Conservation (phyloP, 1,139 yeast species). For the Candida dubliniensis region DNA sequence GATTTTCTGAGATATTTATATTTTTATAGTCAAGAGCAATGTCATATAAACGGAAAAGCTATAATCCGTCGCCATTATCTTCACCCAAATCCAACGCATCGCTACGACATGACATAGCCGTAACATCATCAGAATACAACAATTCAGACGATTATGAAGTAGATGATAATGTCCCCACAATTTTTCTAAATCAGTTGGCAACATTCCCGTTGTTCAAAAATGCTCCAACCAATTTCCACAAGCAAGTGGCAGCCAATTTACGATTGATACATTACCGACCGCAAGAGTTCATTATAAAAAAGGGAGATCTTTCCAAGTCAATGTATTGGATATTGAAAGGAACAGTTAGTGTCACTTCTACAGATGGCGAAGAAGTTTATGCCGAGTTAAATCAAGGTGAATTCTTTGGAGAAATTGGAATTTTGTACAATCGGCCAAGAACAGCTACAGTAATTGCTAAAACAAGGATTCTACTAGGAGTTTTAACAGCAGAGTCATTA, state of each 20-base stretch:
- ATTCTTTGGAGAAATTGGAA: constrained; percentile 79
- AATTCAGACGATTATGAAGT: constrained; percentile 2
- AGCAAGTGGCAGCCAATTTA: constrained; percentile 57
- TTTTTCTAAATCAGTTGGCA: constrained; percentile 51
- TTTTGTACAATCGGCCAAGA: constrained; percentile 69
- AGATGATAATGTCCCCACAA: constrained; percentile 42
- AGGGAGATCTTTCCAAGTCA: constrained; percentile 72
- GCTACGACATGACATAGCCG: background rate
- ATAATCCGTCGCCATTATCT: constrained; percentile 25
- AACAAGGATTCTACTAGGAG: constrained; percentile 65
- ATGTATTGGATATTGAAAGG: constrained; percentile 83
- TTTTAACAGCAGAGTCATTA: constrained; percentile 63
- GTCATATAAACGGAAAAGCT: constrained; percentile 19
- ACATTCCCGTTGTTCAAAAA: constrained; percentile 62
- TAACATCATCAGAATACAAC: constrained; percentile 2
- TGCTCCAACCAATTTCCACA: constrained; percentile 66
- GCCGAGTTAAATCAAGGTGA: constrained; percentile 70
- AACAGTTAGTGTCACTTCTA: constrained; percentile 67
- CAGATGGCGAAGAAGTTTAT: constrained; percentile 73
- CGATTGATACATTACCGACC: constrained; percentile 62
- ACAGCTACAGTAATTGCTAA: constrained; percentile 80
- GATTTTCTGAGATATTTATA: too few species aligned
- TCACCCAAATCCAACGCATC: constrained; percentile 3
- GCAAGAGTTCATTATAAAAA: constrained; percentile 65
- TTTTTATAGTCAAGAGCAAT: background rate